Conservation (phyloP, 108 stramenopile genomes). For the Poteriospumella lacustris region DNA sequence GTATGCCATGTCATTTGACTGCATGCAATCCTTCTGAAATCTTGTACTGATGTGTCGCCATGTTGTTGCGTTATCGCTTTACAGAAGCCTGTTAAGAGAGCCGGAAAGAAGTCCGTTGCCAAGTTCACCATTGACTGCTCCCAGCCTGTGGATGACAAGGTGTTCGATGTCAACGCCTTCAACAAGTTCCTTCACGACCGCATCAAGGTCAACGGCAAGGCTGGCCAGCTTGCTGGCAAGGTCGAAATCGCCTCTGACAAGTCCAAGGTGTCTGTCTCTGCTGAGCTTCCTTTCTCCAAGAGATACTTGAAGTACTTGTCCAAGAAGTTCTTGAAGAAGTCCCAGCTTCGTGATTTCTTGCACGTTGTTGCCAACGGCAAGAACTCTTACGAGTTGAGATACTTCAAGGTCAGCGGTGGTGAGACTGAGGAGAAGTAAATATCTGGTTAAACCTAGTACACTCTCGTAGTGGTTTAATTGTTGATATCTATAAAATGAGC, state of each 20-base stretch:
- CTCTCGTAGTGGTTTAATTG: no score
- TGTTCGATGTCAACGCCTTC: constrained; percentile 90
- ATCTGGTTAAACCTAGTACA: no score
- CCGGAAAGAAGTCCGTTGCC: constrained; percentile 79
- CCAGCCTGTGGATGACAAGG: constrained; percentile 92
- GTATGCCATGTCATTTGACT: no score
- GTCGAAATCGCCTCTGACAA: constrained; percentile 79
- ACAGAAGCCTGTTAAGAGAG: constrained; percentile 46
- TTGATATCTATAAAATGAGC: no score
- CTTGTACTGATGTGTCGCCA: background rate
- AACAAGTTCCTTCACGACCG: constrained; percentile 95
- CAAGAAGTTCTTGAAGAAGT: constrained; percentile 99
- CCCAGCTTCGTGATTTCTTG: constrained; percentile 92
- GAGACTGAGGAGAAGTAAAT: background rate
- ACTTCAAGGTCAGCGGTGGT: constrained; percentile 48
- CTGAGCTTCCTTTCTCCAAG: constrained; percentile 87
- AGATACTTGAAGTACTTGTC: constrained; percentile 96
- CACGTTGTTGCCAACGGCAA: constrained; percentile 90
- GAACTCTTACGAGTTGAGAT: constrained; percentile 67
- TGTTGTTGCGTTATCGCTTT: background rate
- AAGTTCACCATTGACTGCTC: constrained; percentile 97
- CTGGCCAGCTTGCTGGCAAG: constrained; percentile 58
- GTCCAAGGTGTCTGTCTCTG: constrained; percentile 77
- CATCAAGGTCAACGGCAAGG: constrained; percentile 80
- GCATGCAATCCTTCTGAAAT: background rate